Conservation (phyloP, 2,329 filamentous ascomycete species). For the Neofusicoccum ribis region DNA sequence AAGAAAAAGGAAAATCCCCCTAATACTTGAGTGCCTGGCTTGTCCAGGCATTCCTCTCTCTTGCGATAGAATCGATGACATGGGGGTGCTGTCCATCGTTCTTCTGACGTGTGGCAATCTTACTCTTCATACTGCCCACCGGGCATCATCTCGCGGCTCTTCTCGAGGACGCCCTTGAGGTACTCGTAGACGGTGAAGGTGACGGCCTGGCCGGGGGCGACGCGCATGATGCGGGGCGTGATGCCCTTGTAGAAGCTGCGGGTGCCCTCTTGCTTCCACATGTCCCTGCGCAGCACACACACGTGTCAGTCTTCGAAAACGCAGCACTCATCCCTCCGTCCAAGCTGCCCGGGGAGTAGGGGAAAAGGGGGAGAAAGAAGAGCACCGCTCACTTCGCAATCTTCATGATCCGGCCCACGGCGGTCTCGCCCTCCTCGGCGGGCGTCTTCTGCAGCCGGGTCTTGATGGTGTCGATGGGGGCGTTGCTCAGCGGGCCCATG, state of each 20-base stretch:
- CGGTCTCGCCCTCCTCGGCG: slow-evolving; percentile 76
- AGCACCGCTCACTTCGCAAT: slow-evolving; percentile 60
- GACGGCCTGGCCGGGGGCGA: slow-evolving; percentile 88
- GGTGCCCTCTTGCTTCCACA: slow-evolving; percentile 81
- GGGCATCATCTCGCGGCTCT: slow-evolving; percentile 46
- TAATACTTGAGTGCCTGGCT: no score
- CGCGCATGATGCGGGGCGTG: slow-evolving; percentile 94
- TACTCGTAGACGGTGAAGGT: slow-evolving; percentile 63
- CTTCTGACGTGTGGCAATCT: not conserved
- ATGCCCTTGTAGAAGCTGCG: slow-evolving; percentile 99
- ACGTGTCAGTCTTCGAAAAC: no score
- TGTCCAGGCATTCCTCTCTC: not conserved
- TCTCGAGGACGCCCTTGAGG: slow-evolving; percentile 51
- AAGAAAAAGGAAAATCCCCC: not conserved
- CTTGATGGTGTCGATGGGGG: slow-evolving; percentile 99
- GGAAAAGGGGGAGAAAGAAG: not conserved
- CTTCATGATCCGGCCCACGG: slow-evolving; percentile 71
- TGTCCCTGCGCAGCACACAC: slow-evolving; percentile 33
- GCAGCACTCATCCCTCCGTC: not conserved
- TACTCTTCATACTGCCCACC: slow-evolving; percentile 54
- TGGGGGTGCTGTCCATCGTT: no score
- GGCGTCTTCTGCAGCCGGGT: slow-evolving; percentile 90
- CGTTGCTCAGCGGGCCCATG: slow-evolving; percentile 94
- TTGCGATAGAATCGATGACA: no score
- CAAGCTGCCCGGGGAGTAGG: not conserved